Base-by-base conservation (phyloP, 2,329 filamentous ascomycete species). In the Ilyonectria sp. region DNA sequence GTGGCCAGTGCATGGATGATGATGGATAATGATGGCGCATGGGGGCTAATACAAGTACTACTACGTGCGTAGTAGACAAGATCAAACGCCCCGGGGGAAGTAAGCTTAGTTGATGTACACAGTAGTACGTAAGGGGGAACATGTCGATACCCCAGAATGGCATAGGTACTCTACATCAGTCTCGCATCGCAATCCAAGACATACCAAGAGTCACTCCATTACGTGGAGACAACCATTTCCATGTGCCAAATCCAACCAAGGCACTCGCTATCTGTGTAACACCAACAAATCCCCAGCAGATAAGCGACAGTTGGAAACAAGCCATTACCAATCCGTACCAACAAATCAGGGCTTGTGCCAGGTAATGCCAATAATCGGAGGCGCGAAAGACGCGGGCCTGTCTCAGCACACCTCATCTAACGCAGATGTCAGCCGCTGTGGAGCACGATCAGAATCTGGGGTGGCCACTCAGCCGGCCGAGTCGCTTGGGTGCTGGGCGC, bases 371-470 rank as follows among this genome's bases (percentile, higher is more conserved):
- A 69, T 65, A 66, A 54, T 60, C 63, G 63, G 63, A 74, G 69
- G 31, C 62, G 68, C 65, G 66, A 63, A 55, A 65, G 65, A 71
- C 69, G 73, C 71, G 65, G 44, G 37, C 44, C 35, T 68, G 69
- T 66, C 61, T 66, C 55, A 50, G 65, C 57, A 63, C 58, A 55
- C 58, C 10, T 57, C 50, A 65, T 63, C 68, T 68, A 65, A 70
- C 65, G 56, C 61, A 74, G 59, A 66, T 69, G 65, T 69, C 71
- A 74, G 70, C 74, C 71, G 68, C 63, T 73, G 73, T 76, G 74
- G 74, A 65, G 70, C 70, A 64, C 52, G 56, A 65, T 59, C 53
- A 69, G 69, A 75, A 71, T 72, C 72, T 35, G 71, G 74, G 74
- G 69, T 66, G 68, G 44, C 47, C 50, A 50, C 46, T 37, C 64